phyloP scores from a whole-genome alignment of 305 asterid genomes.

The Ilex paraguariensis region DNA sequence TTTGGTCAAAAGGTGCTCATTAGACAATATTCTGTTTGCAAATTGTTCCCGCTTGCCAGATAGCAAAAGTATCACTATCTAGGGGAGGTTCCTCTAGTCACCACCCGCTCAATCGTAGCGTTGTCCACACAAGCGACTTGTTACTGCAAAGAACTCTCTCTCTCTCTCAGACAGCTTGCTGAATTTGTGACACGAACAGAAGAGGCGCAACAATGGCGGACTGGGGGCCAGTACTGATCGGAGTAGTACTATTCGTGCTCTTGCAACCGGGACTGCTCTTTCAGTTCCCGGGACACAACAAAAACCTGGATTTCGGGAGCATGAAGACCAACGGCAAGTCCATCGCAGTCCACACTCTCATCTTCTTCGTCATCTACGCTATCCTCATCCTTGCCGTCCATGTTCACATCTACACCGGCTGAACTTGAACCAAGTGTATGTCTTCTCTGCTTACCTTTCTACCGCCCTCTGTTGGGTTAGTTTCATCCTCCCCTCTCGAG shows the following conservation, averaged over 20 bases:
- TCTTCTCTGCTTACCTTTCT: not conserved
- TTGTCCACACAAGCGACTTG: too few relatives aligned
- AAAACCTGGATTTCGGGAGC: conserved; percentile 71
- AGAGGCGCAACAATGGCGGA: conserved; percentile 58
- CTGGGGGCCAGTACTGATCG: conserved; percentile 90
- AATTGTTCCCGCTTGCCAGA: too few relatives aligned
- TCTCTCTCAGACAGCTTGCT: too few relatives aligned
- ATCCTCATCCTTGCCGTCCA: conserved; percentile 72
- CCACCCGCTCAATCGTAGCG: too few relatives aligned
- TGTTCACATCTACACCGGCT: conserved; percentile 85
- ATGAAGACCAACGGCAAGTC: conserved; percentile 91
- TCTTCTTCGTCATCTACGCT: conserved; percentile 83
- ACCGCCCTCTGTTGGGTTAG: too few relatives aligned
- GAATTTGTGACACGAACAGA: too few relatives aligned
- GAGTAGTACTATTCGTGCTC: conserved; percentile 77
- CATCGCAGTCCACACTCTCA: conserved; percentile 80
- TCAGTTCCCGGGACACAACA: conserved; percentile 77
- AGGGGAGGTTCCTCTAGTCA: too few relatives aligned
- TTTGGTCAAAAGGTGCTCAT: too few relatives aligned
- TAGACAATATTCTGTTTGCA: too few relatives aligned
- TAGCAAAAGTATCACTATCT: too few relatives aligned
- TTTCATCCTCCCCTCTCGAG: too few relatives aligned
- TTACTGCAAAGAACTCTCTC: too few relatives aligned
- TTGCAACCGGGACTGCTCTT: conserved; percentile 81
- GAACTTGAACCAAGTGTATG: conserved; percentile 11